phyloP scores from a whole-genome alignment of 83 land plant genomes.

The Picea abies region DNA sequence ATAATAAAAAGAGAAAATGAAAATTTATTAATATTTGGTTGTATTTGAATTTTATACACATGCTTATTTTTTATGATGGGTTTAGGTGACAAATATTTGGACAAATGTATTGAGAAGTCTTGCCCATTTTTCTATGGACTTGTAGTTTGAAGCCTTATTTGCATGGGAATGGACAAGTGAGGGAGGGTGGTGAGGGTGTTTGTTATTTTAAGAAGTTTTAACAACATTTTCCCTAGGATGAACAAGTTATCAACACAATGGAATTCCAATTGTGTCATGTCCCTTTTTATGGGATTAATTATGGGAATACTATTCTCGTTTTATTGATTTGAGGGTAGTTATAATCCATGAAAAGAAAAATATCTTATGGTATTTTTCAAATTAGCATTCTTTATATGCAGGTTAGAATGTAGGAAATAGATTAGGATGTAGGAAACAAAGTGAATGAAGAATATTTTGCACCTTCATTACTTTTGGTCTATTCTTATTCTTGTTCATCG shows the following conservation, averaged over 20 bases:
- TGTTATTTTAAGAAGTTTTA: not conserved
- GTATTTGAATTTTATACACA: not conserved
- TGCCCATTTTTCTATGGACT: conserved; percentile 78
- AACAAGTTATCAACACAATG: not conserved
- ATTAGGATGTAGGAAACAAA: not conserved
- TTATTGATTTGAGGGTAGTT: not conserved
- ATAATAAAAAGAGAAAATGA: not conserved
- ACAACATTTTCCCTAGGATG: not conserved
- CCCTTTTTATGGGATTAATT: not conserved
- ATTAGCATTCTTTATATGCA: not conserved
- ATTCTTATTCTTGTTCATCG: conserved; percentile 16
- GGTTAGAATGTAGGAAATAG: not conserved
- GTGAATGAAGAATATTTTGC: not conserved
- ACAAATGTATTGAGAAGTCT: conserved; percentile 40
- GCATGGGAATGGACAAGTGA: conserved; percentile 20
- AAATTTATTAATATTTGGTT: not conserved
- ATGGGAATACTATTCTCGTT: not conserved
- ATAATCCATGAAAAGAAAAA: not conserved
- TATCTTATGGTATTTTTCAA: not conserved
- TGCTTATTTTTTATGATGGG: not conserved
- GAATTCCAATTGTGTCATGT: not conserved
- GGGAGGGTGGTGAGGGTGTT: conserved; percentile 36
- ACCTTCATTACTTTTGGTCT: conserved; percentile 17
- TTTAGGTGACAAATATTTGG: conserved; percentile 28
- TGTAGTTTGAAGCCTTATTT: conserved; percentile 79